Percentiles rank a stretch among this genome's conserved stretches.
Conservation (phyloP, 768 basidiomycete species). For the Kwoniella newhampshirensis region DNA sequence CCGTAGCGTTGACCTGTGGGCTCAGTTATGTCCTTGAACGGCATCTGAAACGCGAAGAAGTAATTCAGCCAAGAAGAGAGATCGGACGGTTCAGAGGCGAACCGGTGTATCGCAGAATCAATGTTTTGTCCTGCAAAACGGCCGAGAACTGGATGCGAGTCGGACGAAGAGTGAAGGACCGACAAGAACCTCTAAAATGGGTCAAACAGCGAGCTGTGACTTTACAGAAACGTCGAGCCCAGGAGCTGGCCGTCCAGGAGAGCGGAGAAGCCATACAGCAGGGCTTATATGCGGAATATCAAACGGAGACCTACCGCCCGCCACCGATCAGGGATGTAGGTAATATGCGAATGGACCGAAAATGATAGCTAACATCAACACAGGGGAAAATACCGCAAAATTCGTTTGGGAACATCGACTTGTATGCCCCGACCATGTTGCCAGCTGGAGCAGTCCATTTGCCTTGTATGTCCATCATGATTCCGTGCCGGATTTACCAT, state of each 20-base stretch:
- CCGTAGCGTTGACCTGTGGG: not conserved
- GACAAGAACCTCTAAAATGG: constrained; percentile 83
- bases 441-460: constrained; percentile 82
- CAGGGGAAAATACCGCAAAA: constrained; percentile 94
- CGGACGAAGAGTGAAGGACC: constrained; percentile 70
- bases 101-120: constrained; percentile 79
- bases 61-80: constrained; percentile 71
- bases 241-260: constrained; percentile 62
- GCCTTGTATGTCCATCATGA: constrained; percentile 66
- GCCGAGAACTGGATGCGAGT: constrained; percentile 93
- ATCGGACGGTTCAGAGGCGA: constrained; percentile 91
- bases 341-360: constrained; percentile 19
- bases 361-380: not conserved
- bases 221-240: constrained; percentile 70
- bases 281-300: constrained; percentile 77
- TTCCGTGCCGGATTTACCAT: not conserved
- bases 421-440: constrained; percentile 93
- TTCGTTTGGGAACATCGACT: constrained; percentile 92
- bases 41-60: constrained; percentile 83
- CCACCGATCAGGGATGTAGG: constrained; percentile 79
- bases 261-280: constrained; percentile 68
- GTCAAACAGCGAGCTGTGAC: constrained; percentile 83
- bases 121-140: constrained; percentile 81
- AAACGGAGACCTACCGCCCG: constrained; percentile 79
- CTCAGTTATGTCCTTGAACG: constrained; percentile 80